phyloP scores from a whole-genome alignment of 768 basidiomycete genomes.

The Lentinula lateritia region DNA sequence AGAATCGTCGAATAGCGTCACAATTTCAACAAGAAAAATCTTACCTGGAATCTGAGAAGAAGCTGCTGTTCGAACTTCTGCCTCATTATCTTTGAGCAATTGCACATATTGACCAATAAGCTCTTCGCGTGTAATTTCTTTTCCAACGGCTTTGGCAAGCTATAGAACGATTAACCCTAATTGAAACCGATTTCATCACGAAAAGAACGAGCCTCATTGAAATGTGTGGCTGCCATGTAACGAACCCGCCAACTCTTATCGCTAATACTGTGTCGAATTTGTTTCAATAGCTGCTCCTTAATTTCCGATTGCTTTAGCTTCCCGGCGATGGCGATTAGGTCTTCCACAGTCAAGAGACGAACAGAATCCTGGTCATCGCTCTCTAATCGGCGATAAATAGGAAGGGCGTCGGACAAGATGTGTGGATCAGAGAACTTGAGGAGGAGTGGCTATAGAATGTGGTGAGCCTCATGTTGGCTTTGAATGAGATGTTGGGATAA shows the following conservation, averaged over 20 bases:
- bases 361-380: slow-evolving; percentile 98
- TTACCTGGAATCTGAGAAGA: slow-evolving; percentile 95
- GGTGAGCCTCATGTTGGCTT: slow-evolving; percentile 2
- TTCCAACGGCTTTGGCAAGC: slow-evolving; percentile 89
- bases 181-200: neutral
- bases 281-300: slow-evolving; percentile 82
- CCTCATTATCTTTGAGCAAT: slow-evolving; percentile 96
- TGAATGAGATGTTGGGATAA: slow-evolving; percentile 14
- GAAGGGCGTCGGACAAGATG: slow-evolving; percentile 81
- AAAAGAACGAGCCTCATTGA: slow-evolving; percentile 69
- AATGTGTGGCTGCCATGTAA: slow-evolving; percentile 97
- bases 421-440: slow-evolving; percentile 75
- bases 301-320: slow-evolving; percentile 84
- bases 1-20: neutral
- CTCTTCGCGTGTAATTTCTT: slow-evolving; percentile 89
- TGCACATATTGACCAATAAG: slow-evolving; percentile 90
- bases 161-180: slow-evolving; percentile 20
- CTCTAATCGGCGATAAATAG: slow-evolving; percentile 90
- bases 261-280: slow-evolving; percentile 80
- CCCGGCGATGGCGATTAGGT: slow-evolving; percentile 87
- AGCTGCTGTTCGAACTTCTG: slow-evolving; percentile 95
- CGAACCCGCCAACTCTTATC: slow-evolving; percentile 99
- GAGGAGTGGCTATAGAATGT: slow-evolving; percentile 58
- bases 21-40: slow-evolving; percentile 9
- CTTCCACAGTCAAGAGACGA: slow-evolving; percentile 89